Conservation (phyloP, 2,329 filamentous ascomycete genomes). For the Cordyceps cicadae region DNA sequence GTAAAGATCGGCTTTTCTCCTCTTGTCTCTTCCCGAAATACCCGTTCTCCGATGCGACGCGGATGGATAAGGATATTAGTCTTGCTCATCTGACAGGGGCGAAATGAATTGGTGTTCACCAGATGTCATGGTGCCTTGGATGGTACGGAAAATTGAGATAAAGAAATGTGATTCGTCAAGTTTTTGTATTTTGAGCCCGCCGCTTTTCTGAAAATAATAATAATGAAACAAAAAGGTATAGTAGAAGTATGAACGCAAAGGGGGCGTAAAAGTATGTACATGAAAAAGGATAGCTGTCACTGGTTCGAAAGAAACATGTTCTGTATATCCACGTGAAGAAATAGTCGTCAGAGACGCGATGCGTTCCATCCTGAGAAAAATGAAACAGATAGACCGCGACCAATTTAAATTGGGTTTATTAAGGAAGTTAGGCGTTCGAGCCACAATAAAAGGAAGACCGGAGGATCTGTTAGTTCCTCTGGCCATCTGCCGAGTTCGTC, state of each 20-base stretch:
- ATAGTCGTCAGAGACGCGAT: neutral
- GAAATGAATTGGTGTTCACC: no score
- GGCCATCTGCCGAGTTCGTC: constrained; percentile 27
- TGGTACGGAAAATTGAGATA: no score
- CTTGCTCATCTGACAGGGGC: no score
- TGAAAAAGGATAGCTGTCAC: neutral
- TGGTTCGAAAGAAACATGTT: neutral
- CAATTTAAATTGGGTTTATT: neutral
- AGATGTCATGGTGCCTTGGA: no score
- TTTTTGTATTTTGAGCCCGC: neutral
- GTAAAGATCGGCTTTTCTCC: no score
- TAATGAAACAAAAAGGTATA: neutral
- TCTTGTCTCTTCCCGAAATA: no score
- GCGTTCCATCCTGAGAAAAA: neutral
- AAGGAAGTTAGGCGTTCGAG: neutral
- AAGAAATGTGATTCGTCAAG: neutral
- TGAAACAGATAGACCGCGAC: neutral
- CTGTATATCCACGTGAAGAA: constrained; percentile 1
- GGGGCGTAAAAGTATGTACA: constrained; percentile 2
- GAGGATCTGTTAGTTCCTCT: neutral
- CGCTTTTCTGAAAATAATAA: neutral
- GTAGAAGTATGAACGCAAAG: neutral
- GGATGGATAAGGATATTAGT: no score
- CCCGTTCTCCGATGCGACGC: no score
- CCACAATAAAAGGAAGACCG: neutral